Base-by-base conservation (phyloP, 1,284 basidiomycete genomes). In the Serendipita sp. region DNA sequence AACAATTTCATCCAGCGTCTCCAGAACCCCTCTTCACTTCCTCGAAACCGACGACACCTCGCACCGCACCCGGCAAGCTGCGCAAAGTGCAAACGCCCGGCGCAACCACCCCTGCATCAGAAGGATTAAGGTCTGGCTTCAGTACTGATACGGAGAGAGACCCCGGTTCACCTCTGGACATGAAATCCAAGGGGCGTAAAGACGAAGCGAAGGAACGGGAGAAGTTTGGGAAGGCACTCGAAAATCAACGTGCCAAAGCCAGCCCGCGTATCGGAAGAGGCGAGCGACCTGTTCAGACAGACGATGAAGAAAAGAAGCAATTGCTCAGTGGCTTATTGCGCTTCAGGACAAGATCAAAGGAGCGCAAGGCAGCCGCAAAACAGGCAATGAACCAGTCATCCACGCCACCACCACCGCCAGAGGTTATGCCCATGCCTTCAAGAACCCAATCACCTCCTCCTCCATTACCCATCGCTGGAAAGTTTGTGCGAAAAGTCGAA, bases 311-410 rank as follows among this genome's bases (percentile, higher is more conserved):
- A n/a, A 32, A 58, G 30, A 58, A 58, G 30, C 17, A 58, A 32
- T 30, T 58, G 12, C 53, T 58, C 1, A 26, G 53, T 58, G 53
- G 53, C 3, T 58, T 58, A 32, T 32, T 58, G 22, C 53, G 53
- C 4, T 58, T 58, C 53, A 29, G 53, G n/a, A 34, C 53, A 29
- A 22, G 53, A 8, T 58, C 53, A 30, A 58, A 58, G 53, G 53
- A 58, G 30, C 53, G 53, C 4, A 58, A 58, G 32, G 32, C 53
- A 12, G 53, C 53, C 30, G 53, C 53, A 29, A 58, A 58, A n/a
- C 26, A 58, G 32, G 53, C 15, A n/a, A 4, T 30, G 15, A 17
- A 58, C 15, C 22, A 22, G n/a, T 4, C 30, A 8, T 10, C 53
- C 32, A 12, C 30, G 17, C 15, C 42, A 17, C 42, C 42, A 17